Evolutionary conservation across 1,139 yeast species (phyloP).

Genomic region (Candida sojae): DNA sequence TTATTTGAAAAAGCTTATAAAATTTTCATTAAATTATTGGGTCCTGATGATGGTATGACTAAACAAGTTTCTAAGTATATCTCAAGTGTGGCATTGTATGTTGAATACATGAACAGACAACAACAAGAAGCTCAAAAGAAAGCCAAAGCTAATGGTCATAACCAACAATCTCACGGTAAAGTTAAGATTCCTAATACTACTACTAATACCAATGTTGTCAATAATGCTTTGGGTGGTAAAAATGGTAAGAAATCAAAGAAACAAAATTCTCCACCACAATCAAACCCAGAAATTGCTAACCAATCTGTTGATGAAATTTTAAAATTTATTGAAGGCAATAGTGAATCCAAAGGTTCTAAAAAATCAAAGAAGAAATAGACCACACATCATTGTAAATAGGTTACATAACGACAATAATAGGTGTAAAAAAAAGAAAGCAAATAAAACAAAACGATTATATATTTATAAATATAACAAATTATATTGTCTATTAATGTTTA

Average conservation of each 20-base stretch:
- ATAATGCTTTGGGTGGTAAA: slow-evolving; percentile 14
- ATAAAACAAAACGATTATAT: slow-evolving; percentile 5
- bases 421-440: slow-evolving; percentile 5
- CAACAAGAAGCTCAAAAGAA: slow-evolving; percentile 28
- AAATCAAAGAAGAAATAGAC: slow-evolving; percentile 15
- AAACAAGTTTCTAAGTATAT: slow-evolving; percentile 66
- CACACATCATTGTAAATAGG: too few relatives aligned
- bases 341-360: slow-evolving; percentile 18
- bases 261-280: slow-evolving; percentile 31
- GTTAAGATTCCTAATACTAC: slow-evolving; percentile 20
- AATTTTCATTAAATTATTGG: slow-evolving; percentile 56
- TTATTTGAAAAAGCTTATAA: slow-evolving; percentile 54
- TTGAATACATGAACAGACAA: slow-evolving; percentile 34
- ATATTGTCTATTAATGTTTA: slow-evolving; percentile 10
- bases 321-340: slow-evolving; percentile 60
- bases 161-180: slow-evolving; percentile 7
- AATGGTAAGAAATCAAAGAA: slow-evolving; percentile 19
- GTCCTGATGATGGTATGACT: slow-evolving; percentile 63
- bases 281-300: slow-evolving; percentile 57
- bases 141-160: slow-evolving; percentile 10
- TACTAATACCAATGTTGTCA: slow-evolving; percentile 3
- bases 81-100: slow-evolving; percentile 47
- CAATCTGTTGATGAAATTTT: slow-evolving; percentile 70
- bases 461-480: slow-evolving; percentile 4
- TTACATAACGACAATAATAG: too few relatives aligned